These are phyloP conservation scores for Citrus mangshanensis DNA, from an alignment of 345 rosid species.

Conservation along the genomic window DNA sequence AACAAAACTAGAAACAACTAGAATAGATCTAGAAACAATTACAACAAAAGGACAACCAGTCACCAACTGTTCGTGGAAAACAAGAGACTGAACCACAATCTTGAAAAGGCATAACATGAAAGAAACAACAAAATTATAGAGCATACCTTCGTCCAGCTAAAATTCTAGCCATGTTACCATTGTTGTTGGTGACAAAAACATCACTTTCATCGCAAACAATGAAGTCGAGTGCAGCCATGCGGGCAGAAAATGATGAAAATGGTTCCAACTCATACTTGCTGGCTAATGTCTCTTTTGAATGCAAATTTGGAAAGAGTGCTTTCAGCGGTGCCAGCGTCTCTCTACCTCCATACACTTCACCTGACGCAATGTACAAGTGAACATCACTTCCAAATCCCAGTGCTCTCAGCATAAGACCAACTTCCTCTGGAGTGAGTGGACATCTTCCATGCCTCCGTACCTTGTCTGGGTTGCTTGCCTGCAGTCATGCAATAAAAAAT, in stretches of 20 bases:
- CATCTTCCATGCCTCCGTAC: slow-evolving; percentile 80
- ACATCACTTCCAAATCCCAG: slow-evolving; percentile 80
- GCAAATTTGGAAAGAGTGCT: slow-evolving; percentile 80
- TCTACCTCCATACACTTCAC: slow-evolving; percentile 87
- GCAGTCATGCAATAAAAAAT: slow-evolving; percentile 18
- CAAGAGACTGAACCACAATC: not conserved
- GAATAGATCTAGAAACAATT: not conserved
- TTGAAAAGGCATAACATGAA: not conserved
- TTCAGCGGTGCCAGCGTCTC: slow-evolving; percentile 75
- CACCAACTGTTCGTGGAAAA: not conserved
- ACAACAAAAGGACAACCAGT: not conserved
- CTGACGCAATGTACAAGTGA: slow-evolving; percentile 87
- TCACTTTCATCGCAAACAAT: slow-evolving; percentile 90
- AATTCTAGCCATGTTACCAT: slow-evolving; percentile 95
- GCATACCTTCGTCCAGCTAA: slow-evolving; percentile 88
- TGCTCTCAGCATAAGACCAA: slow-evolving; percentile 89
- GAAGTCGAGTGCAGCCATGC: slow-evolving; percentile 95
- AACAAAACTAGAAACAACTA: not conserved
- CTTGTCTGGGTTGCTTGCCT: slow-evolving; percentile 77
- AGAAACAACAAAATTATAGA: not conserved
- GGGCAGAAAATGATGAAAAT: slow-evolving; percentile 72
- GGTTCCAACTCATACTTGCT: slow-evolving; percentile 65
- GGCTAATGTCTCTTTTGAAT: slow-evolving; percentile 80
- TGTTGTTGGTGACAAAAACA: slow-evolving; percentile 90
- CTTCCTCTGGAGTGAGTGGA: slow-evolving; percentile 89